Evolutionary conservation across 495 filamentous ascomycete genomes (phyloP), one percentile per base, ranked within the genome.

Genomic region (Peziza echinospora): DNA sequence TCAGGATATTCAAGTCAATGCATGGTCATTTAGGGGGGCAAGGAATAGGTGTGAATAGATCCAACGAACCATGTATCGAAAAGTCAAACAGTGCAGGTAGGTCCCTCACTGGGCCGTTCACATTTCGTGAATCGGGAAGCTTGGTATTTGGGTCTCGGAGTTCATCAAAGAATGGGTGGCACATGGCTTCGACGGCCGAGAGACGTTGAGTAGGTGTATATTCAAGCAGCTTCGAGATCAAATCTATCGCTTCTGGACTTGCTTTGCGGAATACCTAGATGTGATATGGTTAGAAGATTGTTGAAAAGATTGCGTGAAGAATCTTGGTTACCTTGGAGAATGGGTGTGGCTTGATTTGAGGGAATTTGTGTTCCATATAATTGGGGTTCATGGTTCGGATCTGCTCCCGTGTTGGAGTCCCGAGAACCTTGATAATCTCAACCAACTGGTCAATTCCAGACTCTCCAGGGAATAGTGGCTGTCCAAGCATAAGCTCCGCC

Each of bases 311-410:
- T 26, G 8, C 16, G 7, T 22, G 16, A 0, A 23, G 24, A 21
- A 17, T 21, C 11, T 28, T 16, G 30, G 53, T 47, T 64, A 82
- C 78, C 73, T 96, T 97, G 61, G 81, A 86, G 71, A 97, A 97
- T 9, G 89, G 89, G 58, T 97, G 89, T 30, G 89, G 89, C 68
- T 99, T 99, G 71, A 99, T 99, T 60, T 99, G 89, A 37, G 89
- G 91, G 60, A 99, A 99, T 65, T 96, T 96, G 65, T 99, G 89
- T 65, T 96, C 89, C 89, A 99, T 99, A 64, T 99, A 96, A 64
- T 99, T 99, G 45, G 89, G 91, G 61, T 99, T 99, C 91, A 99
- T 99, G 42, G 89, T 99, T 46, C 89, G 83, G 58, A 99, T 99
- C 57, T 99, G 89, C 55, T 99, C 89, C 19, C 89, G 71, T n/a